phyloP scores from a whole-genome alignment of 306 rosid genomes.

The Dryas alaskensis region DNA sequence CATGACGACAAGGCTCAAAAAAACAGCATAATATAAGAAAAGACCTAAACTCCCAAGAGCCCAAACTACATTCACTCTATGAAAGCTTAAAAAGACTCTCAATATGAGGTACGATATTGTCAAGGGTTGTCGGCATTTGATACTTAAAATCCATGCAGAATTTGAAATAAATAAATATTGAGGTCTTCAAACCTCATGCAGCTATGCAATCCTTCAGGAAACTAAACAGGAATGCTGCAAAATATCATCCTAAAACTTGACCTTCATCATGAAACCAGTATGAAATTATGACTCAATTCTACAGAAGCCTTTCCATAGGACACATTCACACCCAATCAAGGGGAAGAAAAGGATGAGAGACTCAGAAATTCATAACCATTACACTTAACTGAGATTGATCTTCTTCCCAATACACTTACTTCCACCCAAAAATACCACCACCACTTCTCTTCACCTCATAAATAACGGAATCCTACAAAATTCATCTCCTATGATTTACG shows the following conservation, averaged over 20 bases:
- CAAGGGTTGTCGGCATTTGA: neutral
- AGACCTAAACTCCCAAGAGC: neutral
- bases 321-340: neutral
- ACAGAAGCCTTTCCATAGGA: neutral
- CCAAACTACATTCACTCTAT: neutral
- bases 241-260: neutral
- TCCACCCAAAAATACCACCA: neutral
- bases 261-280: neutral
- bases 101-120: neutral
- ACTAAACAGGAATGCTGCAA: neutral
- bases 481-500: neutral
- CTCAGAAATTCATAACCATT: neutral
- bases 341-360: neutral
- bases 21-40: neutral
- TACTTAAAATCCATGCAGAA: neutral
- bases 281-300: neutral
- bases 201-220: neutral
- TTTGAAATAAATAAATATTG: neutral
- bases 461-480: neutral
- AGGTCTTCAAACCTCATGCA: slow-evolving; percentile 3
- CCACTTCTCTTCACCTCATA: neutral
- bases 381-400: neutral
- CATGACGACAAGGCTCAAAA: neutral
- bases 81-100: neutral
- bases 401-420: slow-evolving; percentile 3